phyloP scores from a whole-genome alignment of 78 protist genomes.

The Dictyostelium intermedium region DNA sequence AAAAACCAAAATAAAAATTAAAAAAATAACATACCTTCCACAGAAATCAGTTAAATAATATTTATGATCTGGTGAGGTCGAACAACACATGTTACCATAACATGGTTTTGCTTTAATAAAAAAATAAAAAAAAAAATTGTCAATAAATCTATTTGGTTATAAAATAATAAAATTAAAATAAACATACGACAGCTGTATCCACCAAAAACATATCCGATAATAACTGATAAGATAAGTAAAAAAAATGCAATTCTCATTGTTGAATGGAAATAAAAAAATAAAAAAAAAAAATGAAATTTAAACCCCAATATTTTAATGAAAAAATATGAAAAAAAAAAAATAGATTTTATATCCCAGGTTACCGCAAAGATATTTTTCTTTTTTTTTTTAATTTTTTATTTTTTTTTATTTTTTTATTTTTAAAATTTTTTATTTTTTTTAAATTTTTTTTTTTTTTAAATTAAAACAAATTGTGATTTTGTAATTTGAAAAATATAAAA shows the following conservation, averaged over 20 bases:
- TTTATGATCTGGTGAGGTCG: conserved; percentile 1
- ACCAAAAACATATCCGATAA: neutral
- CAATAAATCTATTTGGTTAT: neutral
- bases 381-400: too few relatives aligned
- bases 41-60: conserved; percentile 72
- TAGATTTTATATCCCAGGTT: too few relatives aligned
- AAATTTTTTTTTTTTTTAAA: too few relatives aligned
- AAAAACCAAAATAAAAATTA: neutral
- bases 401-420: too few relatives aligned
- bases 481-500: too few relatives aligned
- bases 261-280: neutral
- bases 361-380: too few relatives aligned
- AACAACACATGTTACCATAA: conserved; percentile 75
- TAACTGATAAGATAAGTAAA: neutral
- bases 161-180: neutral
- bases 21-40: conserved; percentile 1
- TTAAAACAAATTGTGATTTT: too few relatives aligned
- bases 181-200: neutral
- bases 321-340: neutral
- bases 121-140: too few relatives aligned
- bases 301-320: too few relatives aligned
- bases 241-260: neutral
- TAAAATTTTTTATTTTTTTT: too few relatives aligned
- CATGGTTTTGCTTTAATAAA: conserved; percentile 8
- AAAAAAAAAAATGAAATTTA: conserved; percentile 1